These are phyloP conservation scores for Eucalyptus camaldulensis DNA, from an alignment of 345 rosid species.

Conservation along the genomic window DNA sequence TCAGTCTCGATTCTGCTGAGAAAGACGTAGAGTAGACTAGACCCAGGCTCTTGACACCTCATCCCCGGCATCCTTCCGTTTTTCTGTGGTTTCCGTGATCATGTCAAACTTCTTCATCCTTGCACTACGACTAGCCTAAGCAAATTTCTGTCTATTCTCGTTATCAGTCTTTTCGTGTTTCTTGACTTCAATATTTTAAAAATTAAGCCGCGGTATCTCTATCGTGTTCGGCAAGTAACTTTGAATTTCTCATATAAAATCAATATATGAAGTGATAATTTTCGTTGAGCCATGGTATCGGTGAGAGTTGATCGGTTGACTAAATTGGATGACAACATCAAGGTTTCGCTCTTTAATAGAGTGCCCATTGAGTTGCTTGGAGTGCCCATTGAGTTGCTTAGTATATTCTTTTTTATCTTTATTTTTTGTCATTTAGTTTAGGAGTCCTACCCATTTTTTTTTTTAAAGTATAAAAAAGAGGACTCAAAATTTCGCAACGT, in stretches of 20 bases:
- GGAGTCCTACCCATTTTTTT: background rate
- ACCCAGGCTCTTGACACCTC: background rate
- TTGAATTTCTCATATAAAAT: background rate
- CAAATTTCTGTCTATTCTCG: background rate
- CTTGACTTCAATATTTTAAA: too few species aligned
- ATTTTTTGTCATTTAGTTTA: background rate
- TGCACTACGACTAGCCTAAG: background rate
- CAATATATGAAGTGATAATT: too few species aligned
- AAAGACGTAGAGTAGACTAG: background rate
- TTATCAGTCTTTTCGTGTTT: too few species aligned
- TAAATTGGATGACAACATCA: too few species aligned
- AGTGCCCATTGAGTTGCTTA: background rate
- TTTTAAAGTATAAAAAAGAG: background rate
- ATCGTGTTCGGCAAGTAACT: background rate
- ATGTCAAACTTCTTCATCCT: background rate
- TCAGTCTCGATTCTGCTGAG: background rate
- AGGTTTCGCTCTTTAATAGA: background rate
- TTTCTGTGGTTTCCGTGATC: background rate
- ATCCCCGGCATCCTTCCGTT: background rate
- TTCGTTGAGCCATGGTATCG: too few species aligned
- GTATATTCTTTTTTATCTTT: background rate
- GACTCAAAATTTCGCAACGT: background rate
- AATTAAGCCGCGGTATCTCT: background rate
- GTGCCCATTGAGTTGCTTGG: background rate
- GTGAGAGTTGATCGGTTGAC: too few species aligned